phyloP scores from a whole-genome alignment of 495 filamentous ascomycete genomes.

The Neurospora africana region DNA sequence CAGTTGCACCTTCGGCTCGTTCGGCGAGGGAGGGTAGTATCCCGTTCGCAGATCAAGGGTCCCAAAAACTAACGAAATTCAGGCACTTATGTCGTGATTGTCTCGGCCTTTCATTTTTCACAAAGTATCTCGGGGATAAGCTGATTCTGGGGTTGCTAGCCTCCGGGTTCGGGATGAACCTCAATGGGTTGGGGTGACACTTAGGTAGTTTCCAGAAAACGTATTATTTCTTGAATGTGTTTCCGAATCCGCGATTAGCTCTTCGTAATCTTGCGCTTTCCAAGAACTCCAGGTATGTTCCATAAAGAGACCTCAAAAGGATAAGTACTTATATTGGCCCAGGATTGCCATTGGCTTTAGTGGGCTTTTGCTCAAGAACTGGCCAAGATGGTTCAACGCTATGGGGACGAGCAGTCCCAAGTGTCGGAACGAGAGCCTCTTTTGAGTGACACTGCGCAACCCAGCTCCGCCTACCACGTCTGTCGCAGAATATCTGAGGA shows the following conservation, averaged over 20 bases:
- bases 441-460: background rate
- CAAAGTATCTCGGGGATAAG: background rate
- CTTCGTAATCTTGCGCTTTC: background rate
- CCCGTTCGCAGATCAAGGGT: background rate
- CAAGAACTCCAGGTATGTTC: background rate
- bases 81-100: background rate
- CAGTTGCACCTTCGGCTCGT: slow-evolving; percentile 10
- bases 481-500: background rate
- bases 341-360: background rate
- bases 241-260: background rate
- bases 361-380: background rate
- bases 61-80: background rate
- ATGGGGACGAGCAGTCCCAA: background rate
- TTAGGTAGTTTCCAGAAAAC: background rate
- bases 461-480: background rate
- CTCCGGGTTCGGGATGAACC: background rate
- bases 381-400: background rate
- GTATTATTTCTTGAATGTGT: background rate
- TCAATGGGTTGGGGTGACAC: background rate
- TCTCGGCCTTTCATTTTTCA: background rate
- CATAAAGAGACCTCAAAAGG: background rate
- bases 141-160: background rate
- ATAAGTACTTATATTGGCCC: background rate
- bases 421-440: background rate
- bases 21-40: background rate